Evolutionary conservation across 1,284 basidiomycete genomes (phyloP).

Genomic region (Irpex sp.): DNA sequence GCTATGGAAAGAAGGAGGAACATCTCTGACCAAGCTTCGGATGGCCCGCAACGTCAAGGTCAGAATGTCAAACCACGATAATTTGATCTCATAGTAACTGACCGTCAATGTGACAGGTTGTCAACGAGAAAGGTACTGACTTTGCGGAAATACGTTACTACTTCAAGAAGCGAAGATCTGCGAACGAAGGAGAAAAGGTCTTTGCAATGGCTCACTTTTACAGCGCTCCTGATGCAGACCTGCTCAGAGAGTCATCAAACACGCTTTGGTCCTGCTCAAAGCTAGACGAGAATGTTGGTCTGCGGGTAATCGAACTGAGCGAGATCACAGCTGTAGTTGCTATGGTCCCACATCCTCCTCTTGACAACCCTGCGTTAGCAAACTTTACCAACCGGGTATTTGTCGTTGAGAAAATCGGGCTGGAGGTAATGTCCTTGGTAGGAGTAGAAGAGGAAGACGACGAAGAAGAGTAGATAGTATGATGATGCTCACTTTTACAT

Average conservation of each 20-base stretch:
- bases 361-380: not conserved
- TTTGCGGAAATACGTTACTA: not conserved
- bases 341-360: not conserved
- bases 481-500: no score
- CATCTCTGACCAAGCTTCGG: constrained; percentile 7
- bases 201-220: not conserved
- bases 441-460: not conserved
- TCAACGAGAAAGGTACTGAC: not conserved
- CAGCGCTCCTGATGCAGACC: not conserved
- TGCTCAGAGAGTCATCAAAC: not conserved
- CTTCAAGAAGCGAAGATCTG: not conserved
- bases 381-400: not conserved
- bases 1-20: constrained; percentile 20
- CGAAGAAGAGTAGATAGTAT: no score
- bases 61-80: not conserved
- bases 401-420: not conserved
- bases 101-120: not conserved
- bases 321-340: not conserved
- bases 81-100: not conserved
- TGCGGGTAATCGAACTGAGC: not conserved
- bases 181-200: not conserved
- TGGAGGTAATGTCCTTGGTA: not conserved
- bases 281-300: not conserved
- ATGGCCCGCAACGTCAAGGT: constrained; percentile 26
- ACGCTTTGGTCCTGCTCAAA: not conserved